Evolutionary conservation across 208 protist species (phyloP).

Genomic region (Balamuthia mandrillaris): DNA sequence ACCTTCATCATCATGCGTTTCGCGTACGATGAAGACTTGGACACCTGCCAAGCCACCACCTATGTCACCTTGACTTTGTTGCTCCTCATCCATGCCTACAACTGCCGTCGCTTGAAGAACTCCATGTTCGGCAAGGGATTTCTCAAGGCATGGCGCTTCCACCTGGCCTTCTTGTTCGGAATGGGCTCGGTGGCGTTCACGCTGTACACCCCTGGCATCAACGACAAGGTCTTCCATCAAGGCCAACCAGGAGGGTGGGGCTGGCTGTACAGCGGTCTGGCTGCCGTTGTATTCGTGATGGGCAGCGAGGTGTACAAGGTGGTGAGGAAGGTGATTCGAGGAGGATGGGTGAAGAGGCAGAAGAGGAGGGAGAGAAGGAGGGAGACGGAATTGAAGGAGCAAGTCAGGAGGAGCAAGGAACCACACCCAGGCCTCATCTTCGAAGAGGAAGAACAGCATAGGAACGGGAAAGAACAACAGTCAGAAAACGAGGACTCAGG

Average conservation of each 20-base stretch:
- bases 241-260: background rate
- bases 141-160: slow-evolving; percentile 17
- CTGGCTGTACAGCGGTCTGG: background rate
- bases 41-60: slow-evolving; percentile 18
- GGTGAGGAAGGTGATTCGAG: too few relatives aligned
- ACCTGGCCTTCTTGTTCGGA: slow-evolving; percentile 22
- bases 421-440: too few relatives aligned
- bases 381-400: too few relatives aligned
- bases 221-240: background rate
- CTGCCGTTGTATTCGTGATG: background rate
- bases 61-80: slow-evolving; percentile 14
- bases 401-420: too few relatives aligned
- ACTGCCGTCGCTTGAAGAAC: background rate
- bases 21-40: too few relatives aligned
- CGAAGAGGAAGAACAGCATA: too few relatives aligned
- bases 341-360: too few relatives aligned
- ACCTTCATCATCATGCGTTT: too few relatives aligned
- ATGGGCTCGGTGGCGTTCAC: slow-evolving; percentile 26
- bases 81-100: slow-evolving; percentile 9
- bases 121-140: slow-evolving; percentile 29
- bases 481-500: too few relatives aligned
- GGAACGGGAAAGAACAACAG: too few relatives aligned
- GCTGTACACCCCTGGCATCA: background rate
- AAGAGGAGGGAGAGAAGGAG: too few relatives aligned
- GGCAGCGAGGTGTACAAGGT: slow-evolving; percentile 13